Evolutionary conservation across 257 asterid genomes (phyloP), one percentile per base, ranked within the genome.

Genomic region (Solanum virginianum): DNA sequence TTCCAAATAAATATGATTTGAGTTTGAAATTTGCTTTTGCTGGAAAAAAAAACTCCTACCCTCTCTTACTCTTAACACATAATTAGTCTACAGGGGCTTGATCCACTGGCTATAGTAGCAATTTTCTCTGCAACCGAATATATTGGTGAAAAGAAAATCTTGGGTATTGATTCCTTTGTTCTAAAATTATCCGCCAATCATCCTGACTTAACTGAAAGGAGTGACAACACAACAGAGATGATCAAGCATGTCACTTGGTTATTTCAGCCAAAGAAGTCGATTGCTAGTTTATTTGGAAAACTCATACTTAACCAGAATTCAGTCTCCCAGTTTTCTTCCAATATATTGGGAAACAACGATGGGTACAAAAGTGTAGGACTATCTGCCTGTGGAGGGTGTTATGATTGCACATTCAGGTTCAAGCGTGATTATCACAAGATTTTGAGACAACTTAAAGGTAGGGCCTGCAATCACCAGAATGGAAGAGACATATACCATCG

Each of bases 161-260:
- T 88, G 6, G 92, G 90, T 15, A 86, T 90, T 8, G 98, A 95
- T 86, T 92, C 98, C 92, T 95, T 95, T 84, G 98, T 90, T 53
- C 90, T 95, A 10, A 94, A 95, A 70, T 86, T 95, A 55, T 95
- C 95, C 0, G 92, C 98, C 5, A 91, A 90, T 85, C 89, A 88
- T 10, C 79, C 86, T 2, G 97, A 95, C 82, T 92, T 95, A 5
- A 90, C 90, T 7, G 98, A 93, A 84, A 86, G 98, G 29, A 91
- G 98, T 66, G 96, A 94, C 90, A 90, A 84, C 90, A 90, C 95
- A 6, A 97, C 97, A 6, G 98, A 95, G 91, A 95, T 93, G 92
- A 93, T 95, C 90, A 93, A 95, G 85, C 98, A 95, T 84, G 90
- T 91, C 16, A 80, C 91, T 92, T 8, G 98, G 97, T 53, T 94